A percentile compares a stretch with the other conserved stretches of the same genome.
phyloP scores from a whole-genome alignment of 1,284 basidiomycete genomes.

The Chiua sp. region DNA sequence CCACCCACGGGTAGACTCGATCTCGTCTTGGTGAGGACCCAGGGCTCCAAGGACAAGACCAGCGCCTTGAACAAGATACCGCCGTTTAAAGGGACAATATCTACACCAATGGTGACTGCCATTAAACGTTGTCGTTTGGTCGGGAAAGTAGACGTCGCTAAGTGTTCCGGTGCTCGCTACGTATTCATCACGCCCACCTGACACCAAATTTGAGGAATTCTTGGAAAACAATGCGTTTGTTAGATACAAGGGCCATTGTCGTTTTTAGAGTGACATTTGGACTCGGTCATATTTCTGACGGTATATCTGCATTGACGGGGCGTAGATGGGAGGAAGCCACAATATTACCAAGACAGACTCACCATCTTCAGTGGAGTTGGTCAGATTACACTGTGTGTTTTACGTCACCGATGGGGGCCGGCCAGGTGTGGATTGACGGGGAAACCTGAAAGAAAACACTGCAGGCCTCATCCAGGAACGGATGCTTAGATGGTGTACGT shows the following conservation, averaged over 20 bases:
- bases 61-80: constrained; percentile 6
- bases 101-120: constrained; percentile 2
- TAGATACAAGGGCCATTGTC: constrained; percentile 1
- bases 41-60: constrained; percentile 1
- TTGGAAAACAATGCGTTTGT: constrained; percentile 1
- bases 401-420: too few relatives aligned
- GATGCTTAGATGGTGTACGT: too few relatives aligned
- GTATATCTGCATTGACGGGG: too few relatives aligned
- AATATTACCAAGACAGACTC: too few relatives aligned
- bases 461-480: too few relatives aligned
- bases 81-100: constrained; percentile 4
- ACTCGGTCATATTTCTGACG: too few relatives aligned
- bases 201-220: not conserved
- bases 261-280: too few relatives aligned
- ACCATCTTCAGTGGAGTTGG: too few relatives aligned
- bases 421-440: too few relatives aligned
- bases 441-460: too few relatives aligned
- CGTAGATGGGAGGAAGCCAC: too few relatives aligned
- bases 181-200: not conserved
- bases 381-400: too few relatives aligned
- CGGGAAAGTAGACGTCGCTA: not conserved
- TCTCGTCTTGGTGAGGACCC: not conserved
- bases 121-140: constrained; percentile 1
- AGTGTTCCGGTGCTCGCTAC: not conserved
- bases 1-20: not conserved